Base-by-base conservation (phyloP, 148 eudicot species). In the Nepenthes mirabilis region DNA sequence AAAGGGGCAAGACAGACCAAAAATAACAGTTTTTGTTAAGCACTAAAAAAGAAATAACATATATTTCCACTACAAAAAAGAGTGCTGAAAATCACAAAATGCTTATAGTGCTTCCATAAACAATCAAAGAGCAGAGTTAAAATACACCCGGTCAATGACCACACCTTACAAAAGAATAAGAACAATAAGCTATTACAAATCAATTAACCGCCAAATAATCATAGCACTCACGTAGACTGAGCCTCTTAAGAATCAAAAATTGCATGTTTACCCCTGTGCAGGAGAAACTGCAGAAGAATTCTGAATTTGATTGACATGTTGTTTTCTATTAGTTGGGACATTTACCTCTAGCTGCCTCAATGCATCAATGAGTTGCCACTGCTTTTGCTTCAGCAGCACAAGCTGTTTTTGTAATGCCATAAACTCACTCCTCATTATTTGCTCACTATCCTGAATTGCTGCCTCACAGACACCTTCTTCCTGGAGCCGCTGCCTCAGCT, bases 331-430 rank as follows among this genome's bases (percentile, higher is more conserved):
- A 62, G 54, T 68, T 67, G 58, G 70, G 63, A 72, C 60, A 74
- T 63, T 72, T 86, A 90, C 97, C 97, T 90, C 97, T 71, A 90
- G 74, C 56, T 84, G 91, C 36, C 97, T 75, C 65, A 87, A 70
- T 9, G 82, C 74, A 67, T 87, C 97, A 32, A 75, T 67, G 36
- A 90, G 83, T 67, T 74, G 75, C 82, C 82, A 76, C 54, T 87
- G 86, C 79, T 84, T 84, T 76, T 90, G 91, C 78, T 81, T 84
- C 65, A 90, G 82, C 67, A 82, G 58, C 71, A 82, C 72, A 63
- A 90, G 84, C 58, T 84, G 97, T 54, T 66, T 81, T 67, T 87
- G 97, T 70, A 87, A 45, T 0, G 68, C 67, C 7, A 78, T 64
- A 78, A 87, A 90, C 68, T 90, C 97, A 36, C 61, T 70, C 73